Percentiles rank a stretch among this genome's conserved stretches.
Evolutionary conservation across 2,329 filamentous ascomycete genomes (phyloP).

Genomic region (Colletotrichum lupini): DNA sequence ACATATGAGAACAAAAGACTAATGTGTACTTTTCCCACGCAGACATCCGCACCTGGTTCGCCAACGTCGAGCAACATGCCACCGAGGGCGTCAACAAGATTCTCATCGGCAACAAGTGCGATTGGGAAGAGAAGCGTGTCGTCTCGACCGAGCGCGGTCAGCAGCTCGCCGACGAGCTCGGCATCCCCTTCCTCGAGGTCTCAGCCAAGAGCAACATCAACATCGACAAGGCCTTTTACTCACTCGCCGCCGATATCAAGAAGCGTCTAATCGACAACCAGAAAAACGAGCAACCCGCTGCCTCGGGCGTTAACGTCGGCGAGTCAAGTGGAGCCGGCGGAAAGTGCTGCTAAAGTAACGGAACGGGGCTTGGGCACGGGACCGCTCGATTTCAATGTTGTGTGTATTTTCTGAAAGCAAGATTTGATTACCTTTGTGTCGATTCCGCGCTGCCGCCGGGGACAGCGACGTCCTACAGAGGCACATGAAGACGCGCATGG

Average conservation of each 20-base stretch:
- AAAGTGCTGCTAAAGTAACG: constrained; percentile 78
- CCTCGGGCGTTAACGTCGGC: constrained; percentile 75
- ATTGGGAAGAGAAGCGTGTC: constrained; percentile 99
- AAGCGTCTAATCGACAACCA: constrained; percentile 94
- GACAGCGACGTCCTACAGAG: neutral
- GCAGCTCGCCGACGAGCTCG: constrained; percentile 91
- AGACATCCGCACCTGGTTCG: constrained; percentile 99
- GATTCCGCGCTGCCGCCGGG: constrained; percentile 21
- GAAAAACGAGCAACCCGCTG: constrained; percentile 74
- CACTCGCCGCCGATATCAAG: constrained; percentile 95
- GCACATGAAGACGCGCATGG: neutral
- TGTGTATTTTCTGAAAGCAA: constrained; percentile 11
- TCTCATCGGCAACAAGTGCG: constrained; percentile 99
- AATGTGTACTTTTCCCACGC: constrained; percentile 39
- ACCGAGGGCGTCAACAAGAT: constrained; percentile 99
- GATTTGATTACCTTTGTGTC: constrained; percentile 16
- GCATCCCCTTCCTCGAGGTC: constrained; percentile 98
- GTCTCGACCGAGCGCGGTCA: constrained; percentile 95
- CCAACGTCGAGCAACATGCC: constrained; percentile 97
- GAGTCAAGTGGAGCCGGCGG: constrained; percentile 68
- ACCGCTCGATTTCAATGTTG: neutral
- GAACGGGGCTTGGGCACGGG: neutral
- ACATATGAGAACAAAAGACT: constrained; percentile 29
- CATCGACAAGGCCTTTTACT: constrained; percentile 98
- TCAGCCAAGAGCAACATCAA: constrained; percentile 99